Percentiles rank a stretch among this genome's conserved stretches.
phyloP scores from a whole-genome alignment of 495 filamentous ascomycete genomes.

The Neurospora hispaniola region DNA sequence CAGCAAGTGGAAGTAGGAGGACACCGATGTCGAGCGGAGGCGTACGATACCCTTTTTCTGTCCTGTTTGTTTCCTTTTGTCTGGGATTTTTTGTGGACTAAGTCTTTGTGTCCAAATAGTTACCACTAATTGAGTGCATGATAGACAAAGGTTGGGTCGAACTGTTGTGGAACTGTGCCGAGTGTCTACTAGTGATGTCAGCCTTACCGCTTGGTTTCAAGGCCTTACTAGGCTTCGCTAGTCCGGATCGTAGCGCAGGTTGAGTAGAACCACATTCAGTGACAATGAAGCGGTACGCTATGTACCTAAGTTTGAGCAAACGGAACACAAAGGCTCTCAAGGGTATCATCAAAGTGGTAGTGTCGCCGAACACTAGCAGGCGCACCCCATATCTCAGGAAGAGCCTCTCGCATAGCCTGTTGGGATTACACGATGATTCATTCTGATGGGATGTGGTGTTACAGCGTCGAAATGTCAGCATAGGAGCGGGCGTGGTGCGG shows the following conservation, averaged over 20 bases:
- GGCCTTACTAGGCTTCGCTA: no score
- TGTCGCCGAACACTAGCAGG: neutral
- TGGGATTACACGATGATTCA: neutral
- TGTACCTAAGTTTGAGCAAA: neutral
- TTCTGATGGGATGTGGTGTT: neutral
- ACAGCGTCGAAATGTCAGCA: neutral
- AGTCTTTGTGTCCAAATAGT: neutral
- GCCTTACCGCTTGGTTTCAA: no score
- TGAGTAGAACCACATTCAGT: no score
- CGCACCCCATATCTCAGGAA: neutral
- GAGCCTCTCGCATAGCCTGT: neutral
- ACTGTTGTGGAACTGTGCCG: neutral
- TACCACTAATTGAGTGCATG: neutral
- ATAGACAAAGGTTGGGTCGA: neutral
- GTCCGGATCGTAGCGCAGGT: no score
- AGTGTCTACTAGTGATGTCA: neutral
- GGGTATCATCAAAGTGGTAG: neutral
- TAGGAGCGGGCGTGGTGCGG: neutral
- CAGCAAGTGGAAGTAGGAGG: conserved; percentile 25
- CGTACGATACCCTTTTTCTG: neutral
- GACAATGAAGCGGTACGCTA: neutral
- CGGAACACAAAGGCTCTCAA: neutral
- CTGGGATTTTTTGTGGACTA: neutral
- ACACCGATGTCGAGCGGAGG: neutral
- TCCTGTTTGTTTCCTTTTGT: neutral